These are phyloP conservation scores for Penicillium steckii DNA, from an alignment of 495 filamentous ascomycete species.

Conservation along the genomic window DNA sequence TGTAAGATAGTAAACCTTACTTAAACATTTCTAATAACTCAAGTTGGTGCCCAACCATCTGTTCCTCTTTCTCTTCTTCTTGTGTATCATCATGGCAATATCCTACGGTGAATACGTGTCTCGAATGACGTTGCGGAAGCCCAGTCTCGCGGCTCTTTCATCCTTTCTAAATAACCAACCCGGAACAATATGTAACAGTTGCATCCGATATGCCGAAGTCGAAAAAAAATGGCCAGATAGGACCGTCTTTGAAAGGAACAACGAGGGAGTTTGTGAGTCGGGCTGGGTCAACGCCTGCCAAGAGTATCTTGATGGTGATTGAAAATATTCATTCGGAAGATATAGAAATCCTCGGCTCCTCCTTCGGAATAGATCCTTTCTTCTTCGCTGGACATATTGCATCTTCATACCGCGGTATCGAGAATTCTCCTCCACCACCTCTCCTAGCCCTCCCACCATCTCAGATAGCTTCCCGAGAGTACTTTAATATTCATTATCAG, in stretches of 20 bases:
- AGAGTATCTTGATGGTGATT: not conserved
- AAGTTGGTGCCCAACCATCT: too few relatives aligned
- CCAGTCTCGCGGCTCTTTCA: not conserved
- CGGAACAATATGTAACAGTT: not conserved
- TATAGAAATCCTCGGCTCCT: not conserved
- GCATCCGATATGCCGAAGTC: not conserved
- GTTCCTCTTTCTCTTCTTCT: too few relatives aligned
- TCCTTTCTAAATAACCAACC: not conserved
- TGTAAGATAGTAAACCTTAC: too few relatives aligned
- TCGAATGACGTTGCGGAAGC: not conserved
- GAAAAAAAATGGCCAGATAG: not conserved
- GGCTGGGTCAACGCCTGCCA: not conserved
- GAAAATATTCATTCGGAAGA: not conserved
- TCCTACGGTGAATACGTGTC: not conserved
- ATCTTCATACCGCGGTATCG: not conserved
- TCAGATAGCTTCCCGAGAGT: not conserved
- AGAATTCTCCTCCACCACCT: not conserved
- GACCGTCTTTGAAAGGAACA: not conserved
- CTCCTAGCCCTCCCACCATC: not conserved
- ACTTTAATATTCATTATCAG: not conserved
- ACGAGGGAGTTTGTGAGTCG: not conserved
- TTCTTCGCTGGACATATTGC: not conserved
- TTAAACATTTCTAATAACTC: too few relatives aligned
- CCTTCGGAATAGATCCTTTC: not conserved
- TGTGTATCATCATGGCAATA: too few relatives aligned